phyloP scores from a whole-genome alignment of 495 filamentous ascomycete species.

The Friedmanniomyces simplex region DNA sequence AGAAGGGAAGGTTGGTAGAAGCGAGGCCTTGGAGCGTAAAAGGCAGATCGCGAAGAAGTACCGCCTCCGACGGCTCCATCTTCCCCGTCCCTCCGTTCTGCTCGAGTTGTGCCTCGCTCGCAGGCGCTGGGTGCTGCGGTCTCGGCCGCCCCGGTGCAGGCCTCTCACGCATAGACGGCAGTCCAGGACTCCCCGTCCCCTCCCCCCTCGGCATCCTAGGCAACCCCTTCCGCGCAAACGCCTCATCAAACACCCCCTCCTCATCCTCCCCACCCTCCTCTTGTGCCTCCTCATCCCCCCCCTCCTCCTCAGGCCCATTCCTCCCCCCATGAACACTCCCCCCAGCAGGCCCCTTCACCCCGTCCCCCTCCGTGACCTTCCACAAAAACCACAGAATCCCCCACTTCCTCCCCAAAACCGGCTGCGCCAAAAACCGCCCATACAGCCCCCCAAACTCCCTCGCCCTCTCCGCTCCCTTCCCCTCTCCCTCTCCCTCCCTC shows the following conservation, averaged over 20 bases:
- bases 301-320: not conserved
- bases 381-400: slow-evolving; percentile 85
- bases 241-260: slow-evolving; percentile 37
- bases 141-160: slow-evolving; percentile 64
- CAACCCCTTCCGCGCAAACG: slow-evolving; percentile 46
- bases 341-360: slow-evolving; percentile 28
- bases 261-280: not conserved
- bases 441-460: slow-evolving; percentile 80
- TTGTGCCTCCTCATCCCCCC: slow-evolving; percentile 13
- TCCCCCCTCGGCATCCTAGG: slow-evolving; percentile 32
- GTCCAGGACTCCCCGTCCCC: slow-evolving; percentile 68
- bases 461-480: slow-evolving; percentile 71
- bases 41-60: slow-evolving; percentile 80
- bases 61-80: slow-evolving; percentile 43
- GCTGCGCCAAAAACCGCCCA: slow-evolving; percentile 73
- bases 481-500: slow-evolving; percentile 53
- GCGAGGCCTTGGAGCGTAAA: slow-evolving; percentile 92
- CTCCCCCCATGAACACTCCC: not conserved
- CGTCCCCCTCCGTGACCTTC: slow-evolving; percentile 53
- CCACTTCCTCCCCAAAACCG: slow-evolving; percentile 92
- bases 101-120: slow-evolving; percentile 27
- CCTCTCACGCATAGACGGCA: slow-evolving; percentile 87
- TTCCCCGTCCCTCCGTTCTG: slow-evolving; percentile 16
- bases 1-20: slow-evolving; percentile 70
- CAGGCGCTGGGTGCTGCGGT: slow-evolving; percentile 53